These are phyloP conservation scores for Microcera coccophila DNA, from an alignment of 2,329 filamentous ascomycete species.

Conservation along the genomic window DNA sequence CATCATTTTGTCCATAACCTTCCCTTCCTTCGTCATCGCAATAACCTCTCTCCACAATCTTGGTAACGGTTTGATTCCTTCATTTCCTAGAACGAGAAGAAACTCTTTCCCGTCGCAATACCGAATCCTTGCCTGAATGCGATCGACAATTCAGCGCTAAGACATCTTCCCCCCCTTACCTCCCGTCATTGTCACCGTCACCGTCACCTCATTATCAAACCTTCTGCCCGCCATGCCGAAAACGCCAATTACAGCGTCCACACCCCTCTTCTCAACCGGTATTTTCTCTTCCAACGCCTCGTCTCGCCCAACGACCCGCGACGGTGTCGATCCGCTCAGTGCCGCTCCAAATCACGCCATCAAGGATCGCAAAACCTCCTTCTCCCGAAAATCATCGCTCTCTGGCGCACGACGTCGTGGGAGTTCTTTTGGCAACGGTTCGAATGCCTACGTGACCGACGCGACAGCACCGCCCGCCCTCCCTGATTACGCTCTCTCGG, in stretches of 20 bases:
- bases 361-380: constrained; percentile 51
- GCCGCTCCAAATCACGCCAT: constrained; percentile 29
- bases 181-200: background rate
- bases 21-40: background rate
- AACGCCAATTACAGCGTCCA: constrained; percentile 24
- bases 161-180: background rate
- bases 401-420: constrained; percentile 43
- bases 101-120: background rate
- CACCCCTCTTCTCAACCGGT: constrained; percentile 36
- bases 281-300: constrained; percentile 32
- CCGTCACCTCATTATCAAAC: background rate
- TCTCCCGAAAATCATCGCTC: constrained; percentile 52
- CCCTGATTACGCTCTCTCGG: constrained; percentile 51
- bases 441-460: constrained; percentile 41
- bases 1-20: too few relatives aligned
- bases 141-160: constrained; percentile 1
- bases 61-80: background rate
- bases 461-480: constrained; percentile 49
- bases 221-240: constrained; percentile 13
- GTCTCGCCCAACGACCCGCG: constrained; percentile 36
- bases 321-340: constrained; percentile 26
- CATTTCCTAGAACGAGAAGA: background rate
- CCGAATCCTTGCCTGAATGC: background rate
- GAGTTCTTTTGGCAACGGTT: constrained; percentile 36
- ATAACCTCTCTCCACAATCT: background rate